A percentile compares a stretch with the other conserved stretches of the same genome.
These are phyloP conservation scores for Pisolithus albus DNA, from an alignment of 768 basidiomycete species.

Conservation along the genomic window DNA sequence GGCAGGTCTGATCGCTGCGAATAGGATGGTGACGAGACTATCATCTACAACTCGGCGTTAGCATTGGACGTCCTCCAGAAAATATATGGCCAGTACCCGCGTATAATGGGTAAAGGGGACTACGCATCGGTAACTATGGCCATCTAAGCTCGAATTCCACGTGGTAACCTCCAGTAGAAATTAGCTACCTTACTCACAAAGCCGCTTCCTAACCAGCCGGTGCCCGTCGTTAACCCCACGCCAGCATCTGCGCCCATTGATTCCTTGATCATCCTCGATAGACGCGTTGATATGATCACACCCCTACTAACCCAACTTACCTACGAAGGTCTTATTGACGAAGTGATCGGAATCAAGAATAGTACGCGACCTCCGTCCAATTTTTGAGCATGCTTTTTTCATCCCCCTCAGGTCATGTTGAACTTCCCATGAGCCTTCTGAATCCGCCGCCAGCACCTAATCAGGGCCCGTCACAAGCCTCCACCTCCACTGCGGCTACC, in stretches of 20 bases:
- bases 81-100: constrained; percentile 83
- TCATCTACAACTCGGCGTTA: constrained; percentile 83
- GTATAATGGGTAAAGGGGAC: constrained; percentile 91
- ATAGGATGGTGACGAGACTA: constrained; percentile 90
- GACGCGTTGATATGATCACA: constrained; percentile 91
- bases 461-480: constrained; percentile 35
- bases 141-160: not conserved
- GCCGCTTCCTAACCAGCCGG: constrained; percentile 39
- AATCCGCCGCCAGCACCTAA: constrained; percentile 46
- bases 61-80: constrained; percentile 79
- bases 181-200: constrained; percentile 66
- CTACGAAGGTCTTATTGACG: constrained; percentile 93
- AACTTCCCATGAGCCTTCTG: constrained; percentile 68
- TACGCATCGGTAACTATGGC: constrained; percentile 55
- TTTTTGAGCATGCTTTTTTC: not conserved
- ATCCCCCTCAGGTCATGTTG: constrained; percentile 55
- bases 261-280: constrained; percentile 81
- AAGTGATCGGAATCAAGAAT: constrained; percentile 83
- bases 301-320: constrained; percentile 93
- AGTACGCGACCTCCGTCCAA: constrained; percentile 43
- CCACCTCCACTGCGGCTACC: constrained; percentile 38
- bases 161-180: constrained; percentile 42
- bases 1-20: not conserved
- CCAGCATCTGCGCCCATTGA: constrained; percentile 63
- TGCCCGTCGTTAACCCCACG: constrained; percentile 35